phyloP scores from a whole-genome alignment of 371 early-diverging fungal genomes.

The Mucor saturninus region DNA sequence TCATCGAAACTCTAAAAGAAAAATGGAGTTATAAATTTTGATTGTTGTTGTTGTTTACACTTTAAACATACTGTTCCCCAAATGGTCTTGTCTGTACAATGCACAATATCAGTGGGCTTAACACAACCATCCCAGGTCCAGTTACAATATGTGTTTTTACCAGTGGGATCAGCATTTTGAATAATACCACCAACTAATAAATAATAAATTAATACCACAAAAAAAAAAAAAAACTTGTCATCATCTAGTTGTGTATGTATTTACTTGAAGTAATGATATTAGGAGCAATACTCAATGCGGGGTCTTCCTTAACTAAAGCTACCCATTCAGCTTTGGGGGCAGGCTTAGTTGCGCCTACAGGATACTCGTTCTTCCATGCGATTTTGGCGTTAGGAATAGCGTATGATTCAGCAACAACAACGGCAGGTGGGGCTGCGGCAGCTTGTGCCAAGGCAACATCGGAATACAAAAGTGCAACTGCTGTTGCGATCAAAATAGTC shows the following conservation, averaged over 20 bases:
- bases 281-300: constrained; percentile 24
- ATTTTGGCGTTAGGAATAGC: constrained; percentile 26
- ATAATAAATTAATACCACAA: background rate
- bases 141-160: constrained; percentile 49
- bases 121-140: constrained; percentile 62
- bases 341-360: constrained; percentile 35
- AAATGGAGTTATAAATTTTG: background rate
- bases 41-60: no score
- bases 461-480: constrained; percentile 24
- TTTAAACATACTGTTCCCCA: constrained; percentile 45
- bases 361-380: constrained; percentile 39
- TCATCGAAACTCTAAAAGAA: constrained; percentile 42
- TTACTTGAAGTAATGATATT: constrained; percentile 29
- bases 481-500: constrained; percentile 17
- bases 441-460: constrained; percentile 10
- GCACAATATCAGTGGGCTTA: constrained; percentile 53
- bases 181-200: constrained; percentile 25
- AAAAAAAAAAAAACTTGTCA: no score
- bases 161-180: constrained; percentile 32
- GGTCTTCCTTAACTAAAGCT: constrained; percentile 35
- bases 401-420: constrained; percentile 2
- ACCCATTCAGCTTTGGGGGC: constrained; percentile 56
- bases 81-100: constrained; percentile 43
- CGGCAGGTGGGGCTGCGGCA: constrained; percentile 10
- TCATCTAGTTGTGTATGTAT: background rate